Percentiles rank a stretch among this genome's conserved stretches.
phyloP scores from a whole-genome alignment of 352 stramenopile genomes.

The Salisapilia sapeloensis region DNA sequence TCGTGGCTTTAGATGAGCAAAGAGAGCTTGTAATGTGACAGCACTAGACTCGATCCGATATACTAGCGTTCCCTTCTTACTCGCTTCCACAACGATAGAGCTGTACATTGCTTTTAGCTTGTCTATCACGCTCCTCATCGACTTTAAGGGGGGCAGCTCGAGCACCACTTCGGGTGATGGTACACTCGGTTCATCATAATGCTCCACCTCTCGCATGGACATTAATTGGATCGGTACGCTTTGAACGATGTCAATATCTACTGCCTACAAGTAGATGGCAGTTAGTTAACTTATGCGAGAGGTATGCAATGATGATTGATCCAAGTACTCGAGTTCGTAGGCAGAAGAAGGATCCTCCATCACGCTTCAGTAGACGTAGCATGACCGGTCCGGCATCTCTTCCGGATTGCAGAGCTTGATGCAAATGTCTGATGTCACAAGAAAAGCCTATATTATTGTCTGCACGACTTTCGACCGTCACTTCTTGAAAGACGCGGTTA shows the following conservation, averaged over 20 bases:
- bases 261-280: conserved; percentile 11
- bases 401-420: conserved; percentile 51
- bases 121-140: conserved; percentile 53
- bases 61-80: conserved; percentile 39
- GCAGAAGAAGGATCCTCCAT: conserved; percentile 55
- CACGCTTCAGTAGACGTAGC: conserved; percentile 67
- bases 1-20: conserved; percentile 52
- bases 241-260: conserved; percentile 77
- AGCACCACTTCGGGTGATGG: conserved; percentile 60
- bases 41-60: conserved; percentile 52
- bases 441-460: conserved; percentile 71
- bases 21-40: conserved; percentile 59
- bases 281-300: not conserved
- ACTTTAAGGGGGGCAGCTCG: conserved; percentile 55
- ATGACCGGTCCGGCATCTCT: conserved; percentile 66
- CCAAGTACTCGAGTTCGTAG: conserved; percentile 25
- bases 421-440: conserved; percentile 57
- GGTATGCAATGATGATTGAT: not conserved
- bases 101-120: conserved; percentile 57
- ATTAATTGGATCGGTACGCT: conserved; percentile 71
- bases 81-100: conserved; percentile 60
- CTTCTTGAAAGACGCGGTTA: conserved; percentile 51
- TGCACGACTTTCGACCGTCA: conserved; percentile 48
- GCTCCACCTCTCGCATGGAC: conserved; percentile 49
- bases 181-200: conserved; percentile 62